Conservation (phyloP, 1,139 yeast genomes). For the Geotrichum europaeum region DNA sequence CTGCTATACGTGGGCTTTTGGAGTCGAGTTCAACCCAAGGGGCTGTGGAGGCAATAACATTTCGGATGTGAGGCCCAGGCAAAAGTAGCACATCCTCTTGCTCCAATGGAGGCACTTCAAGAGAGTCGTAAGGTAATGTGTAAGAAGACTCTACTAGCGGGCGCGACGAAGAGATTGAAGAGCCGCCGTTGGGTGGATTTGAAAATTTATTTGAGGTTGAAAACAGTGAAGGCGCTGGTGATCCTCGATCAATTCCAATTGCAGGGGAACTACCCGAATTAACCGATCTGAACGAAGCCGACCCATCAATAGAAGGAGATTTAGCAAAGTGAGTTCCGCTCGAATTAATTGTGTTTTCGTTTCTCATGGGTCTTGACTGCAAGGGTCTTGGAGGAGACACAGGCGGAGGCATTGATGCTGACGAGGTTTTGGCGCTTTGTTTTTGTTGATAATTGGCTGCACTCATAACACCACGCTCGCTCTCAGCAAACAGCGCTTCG, state of each 20-base stretch:
- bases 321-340: slow-evolving; percentile 1
- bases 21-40: slow-evolving; percentile 63
- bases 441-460: slow-evolving; percentile 5
- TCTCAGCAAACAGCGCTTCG: slow-evolving; percentile 27
- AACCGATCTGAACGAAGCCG: slow-evolving; percentile 12
- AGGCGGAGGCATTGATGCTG: slow-evolving; percentile 6
- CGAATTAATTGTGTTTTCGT: slow-evolving; percentile 2
- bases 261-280: slow-evolving; percentile 6
- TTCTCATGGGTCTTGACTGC: slow-evolving; percentile 7
- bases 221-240: slow-evolving; percentile 16
- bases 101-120: slow-evolving; percentile 18
- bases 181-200: slow-evolving; percentile 4
- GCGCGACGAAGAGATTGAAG: slow-evolving; percentile 12
- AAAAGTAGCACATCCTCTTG: slow-evolving; percentile 32
- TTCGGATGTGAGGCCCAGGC: slow-evolving; percentile 37
- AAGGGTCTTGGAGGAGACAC: slow-evolving; percentile 9
- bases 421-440: background rate
- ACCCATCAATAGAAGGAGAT: slow-evolving; percentile 15
- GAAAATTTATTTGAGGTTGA: slow-evolving; percentile 12
- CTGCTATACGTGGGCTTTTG: slow-evolving; percentile 42
- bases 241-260: slow-evolving; percentile 12
- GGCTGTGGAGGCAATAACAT: slow-evolving; percentile 48
- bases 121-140: slow-evolving; percentile 14
- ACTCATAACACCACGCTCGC: slow-evolving; percentile 16
- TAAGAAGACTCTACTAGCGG: slow-evolving; percentile 4